Evolutionary conservation across 768 basidiomycete species (phyloP).

Genomic region (Gymnopilus junonius): DNA sequence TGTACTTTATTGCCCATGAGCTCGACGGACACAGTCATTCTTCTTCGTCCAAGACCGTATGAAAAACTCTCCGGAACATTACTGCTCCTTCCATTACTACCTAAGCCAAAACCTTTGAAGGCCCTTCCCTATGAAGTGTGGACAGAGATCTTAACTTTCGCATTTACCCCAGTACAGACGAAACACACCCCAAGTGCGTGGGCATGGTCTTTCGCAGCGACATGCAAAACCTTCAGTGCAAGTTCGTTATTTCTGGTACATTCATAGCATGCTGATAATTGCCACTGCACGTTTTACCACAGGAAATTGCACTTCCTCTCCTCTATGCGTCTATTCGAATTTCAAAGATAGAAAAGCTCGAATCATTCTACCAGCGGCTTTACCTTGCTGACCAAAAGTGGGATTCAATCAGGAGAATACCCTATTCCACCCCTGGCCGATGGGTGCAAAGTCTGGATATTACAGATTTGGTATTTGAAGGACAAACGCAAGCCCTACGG

Average conservation of each 20-base stretch:
- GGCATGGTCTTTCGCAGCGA: constrained; percentile 40
- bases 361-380: constrained; percentile 62
- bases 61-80: constrained; percentile 61
- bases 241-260: not conserved
- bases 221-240: constrained; percentile 54
- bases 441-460: constrained; percentile 84
- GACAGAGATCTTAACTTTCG: constrained; percentile 59
- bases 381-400: constrained; percentile 73
- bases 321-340: constrained; percentile 63
- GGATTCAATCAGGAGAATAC: constrained; percentile 88
- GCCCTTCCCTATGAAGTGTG: constrained; percentile 75
- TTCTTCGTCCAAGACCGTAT: constrained; percentile 72
- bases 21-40: constrained; percentile 37
- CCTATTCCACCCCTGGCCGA: constrained; percentile 85
- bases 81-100: constrained; percentile 71
- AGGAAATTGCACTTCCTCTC: constrained; percentile 73
- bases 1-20: constrained; percentile 29
- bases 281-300: not conserved
- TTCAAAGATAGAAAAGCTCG: constrained; percentile 45
- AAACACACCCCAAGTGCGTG: constrained; percentile 19
- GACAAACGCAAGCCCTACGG: constrained; percentile 51
- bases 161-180: constrained; percentile 26
- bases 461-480: constrained; percentile 49
- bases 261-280: not conserved
- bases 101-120: constrained; percentile 51